These are phyloP conservation scores for Phialophora macrospora DNA, from an alignment of 2,329 filamentous ascomycete species.

Conservation along the genomic window DNA sequence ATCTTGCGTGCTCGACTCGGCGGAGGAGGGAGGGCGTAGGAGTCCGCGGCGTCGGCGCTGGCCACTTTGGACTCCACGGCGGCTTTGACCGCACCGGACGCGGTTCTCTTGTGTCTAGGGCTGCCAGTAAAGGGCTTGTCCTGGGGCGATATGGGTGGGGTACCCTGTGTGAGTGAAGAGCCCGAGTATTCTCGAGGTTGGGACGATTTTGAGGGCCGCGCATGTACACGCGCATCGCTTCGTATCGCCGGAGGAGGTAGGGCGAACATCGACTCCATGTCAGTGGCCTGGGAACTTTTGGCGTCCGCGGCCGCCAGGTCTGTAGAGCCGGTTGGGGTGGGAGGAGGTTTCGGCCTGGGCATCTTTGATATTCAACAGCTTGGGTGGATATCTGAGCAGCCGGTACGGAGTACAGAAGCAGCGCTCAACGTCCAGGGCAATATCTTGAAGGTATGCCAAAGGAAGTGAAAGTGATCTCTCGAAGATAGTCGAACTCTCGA, in stretches of 20 bases:
- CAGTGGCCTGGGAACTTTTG: constrained; percentile 29
- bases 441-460: neutral
- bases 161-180: constrained; percentile 48
- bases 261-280: constrained; percentile 70
- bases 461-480: neutral
- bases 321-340: constrained; percentile 78
- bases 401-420: neutral
- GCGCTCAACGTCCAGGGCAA: neutral
- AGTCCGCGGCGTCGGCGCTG: constrained; percentile 57
- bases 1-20: constrained; percentile 93
- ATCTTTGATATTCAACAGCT: constrained; percentile 49
- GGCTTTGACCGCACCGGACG: constrained; percentile 34
- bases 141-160: constrained; percentile 37
- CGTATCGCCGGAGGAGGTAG: constrained; percentile 76
- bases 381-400: neutral
- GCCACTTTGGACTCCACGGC: constrained; percentile 33
- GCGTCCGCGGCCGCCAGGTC: constrained; percentile 74
- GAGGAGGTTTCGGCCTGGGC: constrained; percentile 70
- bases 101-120: constrained; percentile 36
- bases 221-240: constrained; percentile 54
- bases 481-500: neutral
- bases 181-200: constrained; percentile 55
- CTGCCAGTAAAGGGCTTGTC: constrained; percentile 39
- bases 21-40: constrained; percentile 84
- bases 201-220: constrained; percentile 45